phyloP scores from a whole-genome alignment of 2,329 filamentous ascomycete species.

The Cytospora chrysosperma region DNA sequence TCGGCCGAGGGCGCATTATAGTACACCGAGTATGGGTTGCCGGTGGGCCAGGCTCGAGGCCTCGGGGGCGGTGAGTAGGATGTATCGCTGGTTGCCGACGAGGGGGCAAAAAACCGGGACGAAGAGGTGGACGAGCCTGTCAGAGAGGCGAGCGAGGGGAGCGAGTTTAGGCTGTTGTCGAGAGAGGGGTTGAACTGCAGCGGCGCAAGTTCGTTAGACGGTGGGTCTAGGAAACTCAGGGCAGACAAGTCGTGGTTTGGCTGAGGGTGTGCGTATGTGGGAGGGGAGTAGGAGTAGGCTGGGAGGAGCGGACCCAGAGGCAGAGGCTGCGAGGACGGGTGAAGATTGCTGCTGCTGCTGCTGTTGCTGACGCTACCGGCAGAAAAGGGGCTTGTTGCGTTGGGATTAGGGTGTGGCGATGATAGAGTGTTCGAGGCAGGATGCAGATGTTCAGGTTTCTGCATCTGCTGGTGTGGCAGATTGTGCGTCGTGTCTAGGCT shows the following conservation, averaged over 20 bases:
- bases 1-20: slow-evolving; percentile 46
- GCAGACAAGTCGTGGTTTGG: slow-evolving; percentile 34
- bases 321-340: slow-evolving; percentile 27
- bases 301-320: slow-evolving; percentile 30
- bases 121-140: slow-evolving; percentile 31
- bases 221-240: slow-evolving; percentile 35
- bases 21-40: slow-evolving; percentile 50
- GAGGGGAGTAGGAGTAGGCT: slow-evolving; percentile 38
- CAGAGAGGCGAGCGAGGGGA: slow-evolving; percentile 45
- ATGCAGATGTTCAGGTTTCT: slow-evolving; percentile 25
- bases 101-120: slow-evolving; percentile 28
- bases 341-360: slow-evolving; percentile 13
- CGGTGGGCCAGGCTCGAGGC: slow-evolving; percentile 45
- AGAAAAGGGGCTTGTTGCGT: slow-evolving; percentile 3
- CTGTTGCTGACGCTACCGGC: slow-evolving; percentile 11
- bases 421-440: slow-evolving; percentile 18
- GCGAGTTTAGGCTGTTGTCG: slow-evolving; percentile 31
- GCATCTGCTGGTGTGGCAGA: slow-evolving; percentile 24
- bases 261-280: slow-evolving; percentile 33
- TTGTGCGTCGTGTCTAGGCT: slow-evolving; percentile 10
- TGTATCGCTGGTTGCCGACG: slow-evolving; percentile 27
- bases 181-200: slow-evolving; percentile 36
- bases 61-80: slow-evolving; percentile 26
- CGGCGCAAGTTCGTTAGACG: slow-evolving; percentile 43
- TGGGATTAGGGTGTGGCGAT: slow-evolving; percentile 25